Percentiles rank a stretch among this genome's conserved stretches.
Evolutionary conservation across 441 rosid species (phyloP).

Genomic region (Adansonia gregorii): DNA sequence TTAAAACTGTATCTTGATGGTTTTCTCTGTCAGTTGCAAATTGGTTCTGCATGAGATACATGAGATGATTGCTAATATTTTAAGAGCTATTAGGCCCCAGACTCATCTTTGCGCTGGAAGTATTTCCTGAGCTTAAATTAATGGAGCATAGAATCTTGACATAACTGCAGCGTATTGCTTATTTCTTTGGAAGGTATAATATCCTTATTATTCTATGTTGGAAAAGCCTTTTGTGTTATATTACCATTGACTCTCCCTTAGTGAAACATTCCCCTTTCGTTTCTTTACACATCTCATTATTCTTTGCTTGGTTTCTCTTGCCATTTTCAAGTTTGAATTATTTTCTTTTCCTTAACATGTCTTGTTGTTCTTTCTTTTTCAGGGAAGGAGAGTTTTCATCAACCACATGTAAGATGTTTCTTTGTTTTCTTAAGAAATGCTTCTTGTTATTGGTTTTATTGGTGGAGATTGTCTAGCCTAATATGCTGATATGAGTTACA

Average conservation of each 20-base stretch:
- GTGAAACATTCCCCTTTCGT: not conserved
- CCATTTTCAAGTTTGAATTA: slow-evolving; percentile 18
- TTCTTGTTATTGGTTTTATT: slow-evolving; percentile 8
- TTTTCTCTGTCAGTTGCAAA: not conserved
- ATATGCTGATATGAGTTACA: slow-evolving; percentile 29
- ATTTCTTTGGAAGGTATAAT: not conserved
- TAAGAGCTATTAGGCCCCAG: not conserved
- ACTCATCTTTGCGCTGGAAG: not conserved
- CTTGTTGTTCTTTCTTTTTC: slow-evolving; percentile 32
- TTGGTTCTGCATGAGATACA: slow-evolving; percentile 5
- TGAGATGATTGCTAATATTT: not conserved
- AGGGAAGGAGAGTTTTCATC: slow-evolving; percentile 89
- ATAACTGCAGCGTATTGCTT: not conserved
- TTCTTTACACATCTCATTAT: not conserved
- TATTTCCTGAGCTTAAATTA: slow-evolving; percentile 1
- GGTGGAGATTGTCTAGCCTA: slow-evolving; percentile 1
- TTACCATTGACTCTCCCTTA: not conserved
- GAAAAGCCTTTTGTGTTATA: not conserved
- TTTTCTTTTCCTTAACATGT: slow-evolving; percentile 18
- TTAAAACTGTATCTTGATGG: not conserved
- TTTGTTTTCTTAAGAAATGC: slow-evolving; percentile 24
- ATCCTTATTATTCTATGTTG: slow-evolving; percentile 1
- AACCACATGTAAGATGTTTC: slow-evolving; percentile 67
- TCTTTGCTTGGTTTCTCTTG: slow-evolving; percentile 9
- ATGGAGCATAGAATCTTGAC: slow-evolving; percentile 11